phyloP scores from a whole-genome alignment of 345 rosid species.

The Cochlearia excelsa region DNA sequence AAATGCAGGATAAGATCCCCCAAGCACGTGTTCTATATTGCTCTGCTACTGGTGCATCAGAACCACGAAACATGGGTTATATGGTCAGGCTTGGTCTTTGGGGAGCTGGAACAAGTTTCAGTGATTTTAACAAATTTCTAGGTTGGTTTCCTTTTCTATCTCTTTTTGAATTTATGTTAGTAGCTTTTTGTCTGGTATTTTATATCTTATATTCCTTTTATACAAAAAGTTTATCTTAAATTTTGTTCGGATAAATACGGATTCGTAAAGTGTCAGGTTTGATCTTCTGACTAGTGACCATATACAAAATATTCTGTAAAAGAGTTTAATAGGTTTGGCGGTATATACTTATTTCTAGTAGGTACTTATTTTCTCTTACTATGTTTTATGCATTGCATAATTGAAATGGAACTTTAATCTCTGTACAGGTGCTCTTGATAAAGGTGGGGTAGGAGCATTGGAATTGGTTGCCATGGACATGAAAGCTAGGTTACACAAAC shows the following conservation, averaged over 20 bases:
- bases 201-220: conserved; percentile 10
- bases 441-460: conserved; percentile 96
- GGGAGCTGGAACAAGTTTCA: conserved; percentile 91
- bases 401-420: conserved; percentile 13
- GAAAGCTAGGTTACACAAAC: conserved; percentile 82
- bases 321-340: conserved; percentile 1
- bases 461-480: conserved; percentile 99
- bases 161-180: conserved; percentile 5
- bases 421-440: conserved; percentile 80
- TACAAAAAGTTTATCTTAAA: conserved; percentile 8
- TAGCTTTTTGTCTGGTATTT: conserved; percentile 12
- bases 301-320: conserved; percentile 13
- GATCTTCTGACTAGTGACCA: conserved; percentile 8
- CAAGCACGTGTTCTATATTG: conserved; percentile 96
- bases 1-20: conserved; percentile 83
- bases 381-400: conserved; percentile 9
- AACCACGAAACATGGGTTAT: conserved; percentile 98
- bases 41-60: conserved; percentile 99
- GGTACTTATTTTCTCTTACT: conserved; percentile 16
- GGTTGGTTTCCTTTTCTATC: conserved; percentile 41
- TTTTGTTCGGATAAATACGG: conserved; percentile 5
- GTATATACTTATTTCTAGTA: not conserved
- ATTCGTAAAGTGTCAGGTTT: conserved; percentile 1
- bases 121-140: conserved; percentile 68
- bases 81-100: conserved; percentile 99